Base-by-base conservation (phyloP, 2,329 filamentous ascomycete genomes). In the Epichloe gansuensis region DNA sequence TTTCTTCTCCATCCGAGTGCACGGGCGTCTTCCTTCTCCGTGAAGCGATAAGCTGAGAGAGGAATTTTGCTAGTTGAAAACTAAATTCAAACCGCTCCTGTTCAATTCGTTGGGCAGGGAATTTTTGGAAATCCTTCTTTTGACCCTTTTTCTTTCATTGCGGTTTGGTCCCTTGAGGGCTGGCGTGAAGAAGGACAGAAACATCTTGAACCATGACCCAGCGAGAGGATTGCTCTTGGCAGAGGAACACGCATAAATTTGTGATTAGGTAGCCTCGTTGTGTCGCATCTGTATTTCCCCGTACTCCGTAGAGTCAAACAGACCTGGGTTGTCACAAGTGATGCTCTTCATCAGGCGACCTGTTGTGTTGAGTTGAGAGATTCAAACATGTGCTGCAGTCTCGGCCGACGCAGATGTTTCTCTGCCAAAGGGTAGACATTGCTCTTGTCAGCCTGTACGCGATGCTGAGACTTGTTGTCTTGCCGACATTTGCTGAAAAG, bases 1-100 rank as follows among this genome's bases (percentile, higher is more conserved):
- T 74, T 75, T 70, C 66, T 56, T 70, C 71, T 61, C 66, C 69
- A 77, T 78, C 74, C 72, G 61, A 75, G 78, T 82, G 81, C 80
- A 81, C 70, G 81, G 82, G 83, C 82, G 77, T 82, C 82, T 70
- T 70, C 68, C 67, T 70, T 70, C 67, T 70, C 68, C 67, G 66
- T 70, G 68, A 85, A 80, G 81, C 80, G 77, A 81, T 81, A 77
- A 69, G 68, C 68, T 69, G 81, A 84, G 82, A 86, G 82, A 86
- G 80, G 83, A 85, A 82, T 84, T 85, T 86, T 86, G 83, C 83
- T 86, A 85, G 82, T 87, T 87, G 83, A 86, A 86, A 87, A 86
- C 83, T 87, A 85, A 78, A 77, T 64, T 75, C 72, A 81, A 81
- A 85, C 82, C 71, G 74, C 82, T 86, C 72, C 73, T 75, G 69